Percentiles rank a stretch among this genome's conserved stretches.
phyloP scores from a whole-genome alignment of 495 filamentous ascomycete genomes.

The Friedmanniomyces simplex region DNA sequence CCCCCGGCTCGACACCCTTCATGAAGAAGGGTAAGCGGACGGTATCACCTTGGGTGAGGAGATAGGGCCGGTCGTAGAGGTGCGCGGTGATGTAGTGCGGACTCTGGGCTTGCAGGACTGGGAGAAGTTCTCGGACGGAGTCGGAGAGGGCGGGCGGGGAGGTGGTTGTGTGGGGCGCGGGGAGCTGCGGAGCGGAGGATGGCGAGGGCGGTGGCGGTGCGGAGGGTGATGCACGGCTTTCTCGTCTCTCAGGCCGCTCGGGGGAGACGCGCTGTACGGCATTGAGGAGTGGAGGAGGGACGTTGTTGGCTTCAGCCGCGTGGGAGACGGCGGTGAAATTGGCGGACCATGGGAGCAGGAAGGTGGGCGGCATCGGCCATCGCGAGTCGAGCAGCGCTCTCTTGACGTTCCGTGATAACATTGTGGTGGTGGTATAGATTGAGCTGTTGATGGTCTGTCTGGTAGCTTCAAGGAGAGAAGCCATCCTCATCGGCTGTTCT shows the following conservation, averaged over 20 bases:
- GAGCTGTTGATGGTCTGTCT: background rate
- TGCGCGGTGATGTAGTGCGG: conserved; percentile 79
- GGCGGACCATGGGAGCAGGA: conserved; percentile 31
- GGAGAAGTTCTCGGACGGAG: conserved; percentile 58
- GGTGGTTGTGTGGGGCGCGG: conserved; percentile 31
- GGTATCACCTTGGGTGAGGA: conserved; percentile 75
- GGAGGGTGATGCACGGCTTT: conserved; percentile 20
- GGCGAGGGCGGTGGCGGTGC: conserved; percentile 17
- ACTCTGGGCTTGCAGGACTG: conserved; percentile 65
- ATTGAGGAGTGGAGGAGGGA: conserved; percentile 27
- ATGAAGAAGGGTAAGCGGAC: conserved; percentile 93
- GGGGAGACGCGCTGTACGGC: conserved; percentile 14
- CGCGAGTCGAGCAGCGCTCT: conserved; percentile 26
- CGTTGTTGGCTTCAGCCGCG: conserved; percentile 19
- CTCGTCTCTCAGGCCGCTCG: conserved; percentile 4
- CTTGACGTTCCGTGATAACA: conserved; percentile 19
- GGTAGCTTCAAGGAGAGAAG: background rate
- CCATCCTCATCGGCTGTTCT: background rate
- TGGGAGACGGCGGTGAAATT: conserved; percentile 30
- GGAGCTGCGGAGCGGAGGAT: conserved; percentile 16
- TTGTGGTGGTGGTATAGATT: background rate
- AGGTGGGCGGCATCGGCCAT: conserved; percentile 28
- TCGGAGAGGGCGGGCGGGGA: conserved; percentile 37
- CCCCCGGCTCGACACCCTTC: conserved; percentile 70
- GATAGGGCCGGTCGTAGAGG: conserved; percentile 81